These are phyloP conservation scores for Cryptococcus sp. DNA, from an alignment of 1,284 basidiomycete genomes.

Conservation along the genomic window DNA sequence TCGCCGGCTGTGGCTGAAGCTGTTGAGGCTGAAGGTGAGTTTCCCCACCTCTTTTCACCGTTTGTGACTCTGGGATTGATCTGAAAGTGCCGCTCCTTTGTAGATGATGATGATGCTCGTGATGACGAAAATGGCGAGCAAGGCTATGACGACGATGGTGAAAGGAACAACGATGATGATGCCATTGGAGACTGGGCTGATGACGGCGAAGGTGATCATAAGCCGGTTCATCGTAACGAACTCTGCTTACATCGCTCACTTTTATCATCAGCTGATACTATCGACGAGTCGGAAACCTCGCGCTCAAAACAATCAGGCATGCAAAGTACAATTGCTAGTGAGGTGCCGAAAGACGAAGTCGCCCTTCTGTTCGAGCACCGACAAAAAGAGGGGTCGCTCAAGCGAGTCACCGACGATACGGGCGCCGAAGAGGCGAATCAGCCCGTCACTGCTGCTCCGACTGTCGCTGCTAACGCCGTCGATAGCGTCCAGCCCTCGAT, in stretches of 20 bases:
- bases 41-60: background rate
- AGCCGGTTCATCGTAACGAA: background rate
- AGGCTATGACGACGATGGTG: background rate
- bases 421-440: no score
- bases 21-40: no score
- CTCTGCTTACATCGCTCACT: background rate
- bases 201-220: background rate
- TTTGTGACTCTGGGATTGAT: background rate
- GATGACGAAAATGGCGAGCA: background rate
- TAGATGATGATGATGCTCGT: background rate
- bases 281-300: background rate
- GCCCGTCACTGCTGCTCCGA: no score
- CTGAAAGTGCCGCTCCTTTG: background rate
- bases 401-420: no score
- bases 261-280: background rate
- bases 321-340: background rate
- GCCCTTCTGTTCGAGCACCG: background rate
- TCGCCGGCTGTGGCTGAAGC: no score
- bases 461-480: no score
- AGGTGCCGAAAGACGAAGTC: background rate
- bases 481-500: no score
- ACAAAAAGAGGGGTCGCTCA: background rate
- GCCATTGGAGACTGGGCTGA: background rate
- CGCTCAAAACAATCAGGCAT: background rate
- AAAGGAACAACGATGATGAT: conserved; percentile 1